Percentiles rank a stretch among this genome's conserved stretches.
Conservation (phyloP, 2,329 filamentous ascomycete genomes). For the Xylariaceae sp. region DNA sequence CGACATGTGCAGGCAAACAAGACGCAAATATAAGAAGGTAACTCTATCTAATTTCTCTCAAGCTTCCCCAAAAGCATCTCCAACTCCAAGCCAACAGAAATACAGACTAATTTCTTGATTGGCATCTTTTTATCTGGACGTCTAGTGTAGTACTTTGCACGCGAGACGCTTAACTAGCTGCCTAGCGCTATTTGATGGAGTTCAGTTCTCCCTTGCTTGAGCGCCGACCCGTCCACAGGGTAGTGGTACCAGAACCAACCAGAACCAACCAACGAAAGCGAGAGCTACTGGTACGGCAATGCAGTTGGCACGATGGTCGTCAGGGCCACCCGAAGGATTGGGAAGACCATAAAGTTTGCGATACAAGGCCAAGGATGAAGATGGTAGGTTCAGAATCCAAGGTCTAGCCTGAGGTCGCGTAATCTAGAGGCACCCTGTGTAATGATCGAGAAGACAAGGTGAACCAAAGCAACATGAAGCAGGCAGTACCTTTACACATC, state of each 20-base stretch:
- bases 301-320: not conserved
- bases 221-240: not conserved
- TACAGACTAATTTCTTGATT: too few species aligned
- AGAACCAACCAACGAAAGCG: slow-evolving; percentile 21
- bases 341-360: slow-evolving; percentile 30
- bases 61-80: not conserved
- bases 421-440: slow-evolving; percentile 7
- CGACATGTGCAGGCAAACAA: not conserved
- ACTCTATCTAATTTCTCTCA: too few species aligned
- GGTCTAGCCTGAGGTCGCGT: slow-evolving; percentile 29
- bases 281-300: slow-evolving; percentile 9
- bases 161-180: not conserved
- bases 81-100: not conserved
- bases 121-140: too few species aligned
- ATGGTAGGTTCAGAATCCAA: slow-evolving; percentile 33
- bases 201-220: slow-evolving; percentile 13
- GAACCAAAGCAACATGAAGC: slow-evolving; percentile 16
- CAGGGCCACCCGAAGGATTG: slow-evolving; percentile 21
- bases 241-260: too few species aligned
- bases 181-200: slow-evolving; percentile 15
- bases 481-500: slow-evolving; percentile 3
- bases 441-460: slow-evolving; percentile 22
- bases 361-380: slow-evolving; percentile 22
- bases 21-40: not conserved
- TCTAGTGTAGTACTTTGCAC: slow-evolving; percentile 9